Conservation (phyloP, 345 rosid genomes). For the Eucalyptus virginea region DNA sequence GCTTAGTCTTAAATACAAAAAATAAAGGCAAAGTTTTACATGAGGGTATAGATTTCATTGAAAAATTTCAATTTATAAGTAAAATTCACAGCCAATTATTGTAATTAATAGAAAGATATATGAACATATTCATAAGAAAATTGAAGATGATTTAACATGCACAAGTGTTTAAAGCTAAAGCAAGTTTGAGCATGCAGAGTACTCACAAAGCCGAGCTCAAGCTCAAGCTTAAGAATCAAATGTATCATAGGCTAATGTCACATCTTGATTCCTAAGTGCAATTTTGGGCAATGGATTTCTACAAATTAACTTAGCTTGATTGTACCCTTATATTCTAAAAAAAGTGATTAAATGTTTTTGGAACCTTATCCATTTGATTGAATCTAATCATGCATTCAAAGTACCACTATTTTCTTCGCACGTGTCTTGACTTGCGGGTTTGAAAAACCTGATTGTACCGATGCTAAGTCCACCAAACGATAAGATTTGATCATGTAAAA, state of each 20-base stretch:
- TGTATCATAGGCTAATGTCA: background rate
- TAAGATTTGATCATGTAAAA: background rate
- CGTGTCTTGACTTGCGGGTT: background rate
- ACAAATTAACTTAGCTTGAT: background rate
- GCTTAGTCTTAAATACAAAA: background rate
- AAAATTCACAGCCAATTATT: background rate
- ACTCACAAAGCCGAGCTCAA: background rate
- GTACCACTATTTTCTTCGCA: background rate
- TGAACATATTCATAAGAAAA: background rate
- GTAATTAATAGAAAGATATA: background rate
- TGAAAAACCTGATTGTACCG: background rate
- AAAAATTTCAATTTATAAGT: background rate
- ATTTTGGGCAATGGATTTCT: background rate
- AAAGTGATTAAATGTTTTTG: background rate
- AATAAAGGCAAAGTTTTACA: background rate
- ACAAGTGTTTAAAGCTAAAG: background rate
- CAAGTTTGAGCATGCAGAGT: background rate
- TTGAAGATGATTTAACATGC: background rate
- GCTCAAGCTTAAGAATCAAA: background rate
- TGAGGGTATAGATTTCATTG: background rate
- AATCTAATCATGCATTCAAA: background rate
- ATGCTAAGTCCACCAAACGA: background rate
- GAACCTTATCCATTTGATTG: background rate
- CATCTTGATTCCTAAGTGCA: background rate
- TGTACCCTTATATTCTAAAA: background rate